Evolutionary conservation across 495 filamentous ascomycete species (phyloP).

Genomic region (Corynascus novoguineensis): DNA sequence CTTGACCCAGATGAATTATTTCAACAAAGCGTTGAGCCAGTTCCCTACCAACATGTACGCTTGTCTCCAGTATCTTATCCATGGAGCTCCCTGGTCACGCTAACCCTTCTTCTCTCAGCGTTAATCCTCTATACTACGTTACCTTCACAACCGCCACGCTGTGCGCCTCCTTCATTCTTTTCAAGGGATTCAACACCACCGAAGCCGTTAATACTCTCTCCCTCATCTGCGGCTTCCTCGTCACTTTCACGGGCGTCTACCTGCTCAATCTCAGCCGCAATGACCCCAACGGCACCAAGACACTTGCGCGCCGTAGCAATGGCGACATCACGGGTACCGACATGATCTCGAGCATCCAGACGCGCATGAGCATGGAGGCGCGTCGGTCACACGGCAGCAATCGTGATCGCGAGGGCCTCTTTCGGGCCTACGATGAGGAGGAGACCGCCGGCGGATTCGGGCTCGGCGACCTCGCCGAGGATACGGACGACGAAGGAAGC

Average conservation of each 20-base stretch:
- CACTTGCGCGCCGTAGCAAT: conserved; percentile 59
- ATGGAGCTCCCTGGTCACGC: conserved; percentile 19
- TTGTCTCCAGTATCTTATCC: background rate
- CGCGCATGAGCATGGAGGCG: conserved; percentile 86
- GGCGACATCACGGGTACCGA: conserved; percentile 83
- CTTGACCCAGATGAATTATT: conserved; percentile 98
- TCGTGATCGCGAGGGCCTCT: conserved; percentile 71
- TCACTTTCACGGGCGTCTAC: conserved; percentile 96
- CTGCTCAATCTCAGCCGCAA: conserved; percentile 88
- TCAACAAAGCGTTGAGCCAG: conserved; percentile 96
- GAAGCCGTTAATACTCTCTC: conserved; percentile 88
- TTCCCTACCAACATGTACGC: conserved; percentile 91
- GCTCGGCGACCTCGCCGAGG: conserved; percentile 59
- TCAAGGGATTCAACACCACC: conserved; percentile 94
- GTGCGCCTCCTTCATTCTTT: conserved; percentile 94
- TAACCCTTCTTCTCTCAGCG: conserved; percentile 53
- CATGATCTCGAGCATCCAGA: conserved; percentile 79
- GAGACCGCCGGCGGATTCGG: conserved; percentile 52
- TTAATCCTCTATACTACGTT: conserved; percentile 98
- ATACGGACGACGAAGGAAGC: conserved; percentile 50
- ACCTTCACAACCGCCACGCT: conserved; percentile 98
- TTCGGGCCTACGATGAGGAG: conserved; percentile 76
- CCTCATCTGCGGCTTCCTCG: conserved; percentile 85
- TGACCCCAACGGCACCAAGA: conserved; percentile 73
- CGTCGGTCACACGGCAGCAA: conserved; percentile 54